A percentile compares a stretch with the other conserved stretches of the same genome.
Conservation (phyloP, 208 protist species). For the Crithidia sp. region DNA sequence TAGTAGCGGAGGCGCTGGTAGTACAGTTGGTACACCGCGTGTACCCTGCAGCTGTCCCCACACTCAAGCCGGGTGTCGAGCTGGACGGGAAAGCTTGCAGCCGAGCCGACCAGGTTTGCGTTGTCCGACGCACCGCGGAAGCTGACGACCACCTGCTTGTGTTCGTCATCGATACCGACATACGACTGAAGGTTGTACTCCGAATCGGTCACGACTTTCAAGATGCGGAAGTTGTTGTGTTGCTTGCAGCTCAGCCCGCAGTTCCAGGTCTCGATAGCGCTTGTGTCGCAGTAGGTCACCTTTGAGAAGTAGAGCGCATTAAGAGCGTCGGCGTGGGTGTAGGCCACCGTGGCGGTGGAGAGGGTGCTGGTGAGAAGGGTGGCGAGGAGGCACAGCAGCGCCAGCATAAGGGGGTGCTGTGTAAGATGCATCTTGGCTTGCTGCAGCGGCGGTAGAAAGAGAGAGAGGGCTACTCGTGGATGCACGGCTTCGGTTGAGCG, state of each 20-base stretch:
- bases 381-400: background rate
- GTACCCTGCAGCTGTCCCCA: slow-evolving; percentile 41
- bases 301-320: slow-evolving; percentile 3
- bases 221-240: slow-evolving; percentile 5
- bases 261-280: background rate
- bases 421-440: background rate
- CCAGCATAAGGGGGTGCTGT: background rate
- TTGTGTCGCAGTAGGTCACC: background rate
- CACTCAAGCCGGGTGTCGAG: background rate
- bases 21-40: slow-evolving; percentile 52
- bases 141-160: background rate
- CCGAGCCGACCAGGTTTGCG: background rate
- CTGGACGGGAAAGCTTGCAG: background rate
- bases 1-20: slow-evolving; percentile 38
- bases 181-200: background rate
- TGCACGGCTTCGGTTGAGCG: too few species aligned
- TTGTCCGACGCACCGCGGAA: background rate
- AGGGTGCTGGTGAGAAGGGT: background rate
- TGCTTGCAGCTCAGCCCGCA: slow-evolving; percentile 5
- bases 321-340: background rate
- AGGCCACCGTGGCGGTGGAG: background rate
- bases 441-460: too few species aligned
- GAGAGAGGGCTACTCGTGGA: too few species aligned
- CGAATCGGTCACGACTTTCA: background rate
- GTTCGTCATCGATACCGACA: background rate